Percentiles rank a stretch among this genome's conserved stretches.
Evolutionary conservation across 345 rosid species (phyloP).

Genomic region (Adansonia digitata): DNA sequence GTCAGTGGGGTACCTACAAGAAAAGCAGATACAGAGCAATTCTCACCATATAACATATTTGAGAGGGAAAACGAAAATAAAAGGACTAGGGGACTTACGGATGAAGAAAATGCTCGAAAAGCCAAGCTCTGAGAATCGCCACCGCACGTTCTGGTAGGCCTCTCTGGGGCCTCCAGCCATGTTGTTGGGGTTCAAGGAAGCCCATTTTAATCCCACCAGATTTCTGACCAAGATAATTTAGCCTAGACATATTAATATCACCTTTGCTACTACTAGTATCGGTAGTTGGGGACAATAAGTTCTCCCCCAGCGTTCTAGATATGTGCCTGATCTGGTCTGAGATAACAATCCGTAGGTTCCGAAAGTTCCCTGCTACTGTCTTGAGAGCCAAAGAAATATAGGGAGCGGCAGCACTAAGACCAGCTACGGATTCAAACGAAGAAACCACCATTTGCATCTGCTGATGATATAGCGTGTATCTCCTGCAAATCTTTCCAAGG

Average conservation of each 20-base stretch:
- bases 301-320: constrained; percentile 35
- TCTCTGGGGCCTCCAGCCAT: constrained; percentile 63
- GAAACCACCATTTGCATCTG: constrained; percentile 69
- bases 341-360: constrained; percentile 37
- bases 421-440: constrained; percentile 58
- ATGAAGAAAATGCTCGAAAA: constrained; percentile 77
- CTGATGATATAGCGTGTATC: constrained; percentile 53
- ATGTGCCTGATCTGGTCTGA: constrained; percentile 38
- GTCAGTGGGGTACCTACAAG: constrained; percentile 54
- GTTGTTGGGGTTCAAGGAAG: constrained; percentile 46
- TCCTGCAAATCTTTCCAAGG: constrained; percentile 40
- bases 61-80: neutral
- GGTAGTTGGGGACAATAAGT: constrained; percentile 19
- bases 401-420: constrained; percentile 53
- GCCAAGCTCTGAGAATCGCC: constrained; percentile 57
- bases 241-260: constrained; percentile 20
- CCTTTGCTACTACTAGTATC: constrained; percentile 25
- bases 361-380: constrained; percentile 39
- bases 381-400: constrained; percentile 44
- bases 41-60: constrained; percentile 3
- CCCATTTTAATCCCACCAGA: constrained; percentile 31
- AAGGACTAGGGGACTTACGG: constrained; percentile 36
- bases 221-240: constrained; percentile 27
- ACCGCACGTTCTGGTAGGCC: constrained; percentile 68
- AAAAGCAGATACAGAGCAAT: neutral